These are phyloP conservation scores for Epicoccum nigrum DNA, from an alignment of 2,329 filamentous ascomycete genomes.

Conservation along the genomic window DNA sequence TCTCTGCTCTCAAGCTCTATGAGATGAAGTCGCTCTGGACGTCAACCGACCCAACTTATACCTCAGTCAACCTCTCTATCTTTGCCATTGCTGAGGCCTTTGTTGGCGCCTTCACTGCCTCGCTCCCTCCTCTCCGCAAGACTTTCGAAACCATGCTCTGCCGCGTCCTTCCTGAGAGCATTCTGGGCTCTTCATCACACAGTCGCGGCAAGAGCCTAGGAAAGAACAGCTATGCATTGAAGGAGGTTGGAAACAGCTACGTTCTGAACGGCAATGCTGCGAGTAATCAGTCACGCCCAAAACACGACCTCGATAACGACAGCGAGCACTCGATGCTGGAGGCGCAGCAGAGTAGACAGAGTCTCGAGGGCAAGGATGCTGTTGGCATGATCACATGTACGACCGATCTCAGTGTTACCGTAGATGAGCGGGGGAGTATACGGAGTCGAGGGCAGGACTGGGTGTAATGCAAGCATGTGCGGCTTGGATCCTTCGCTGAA, in stretches of 20 bases:
- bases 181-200: conserved; percentile 18
- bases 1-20: conserved; percentile 35
- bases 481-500: not conserved
- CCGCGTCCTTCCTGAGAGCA: conserved; percentile 26
- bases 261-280: conserved; percentile 7
- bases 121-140: conserved; percentile 34
- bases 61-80: conserved; percentile 31
- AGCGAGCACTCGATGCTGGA: conserved; percentile 9
- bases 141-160: conserved; percentile 31
- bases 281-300: not conserved
- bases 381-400: conserved; percentile 7
- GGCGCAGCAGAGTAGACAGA: conserved; percentile 3
- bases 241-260: conserved; percentile 17
- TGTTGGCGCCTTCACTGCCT: conserved; percentile 36
- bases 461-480: not conserved
- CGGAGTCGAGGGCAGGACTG: conserved; percentile 8
- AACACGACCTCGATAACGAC: conserved; percentile 13
- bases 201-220: conserved; percentile 6
- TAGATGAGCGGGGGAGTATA: conserved; percentile 3
- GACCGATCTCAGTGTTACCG: conserved; percentile 9
- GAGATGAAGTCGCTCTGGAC: conserved; percentile 31
- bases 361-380: conserved; percentile 2
- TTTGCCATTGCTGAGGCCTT: conserved; percentile 35
- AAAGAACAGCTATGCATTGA: conserved; percentile 28
- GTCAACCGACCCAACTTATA: conserved; percentile 31